Evolutionary conservation across 2,329 filamentous ascomycete genomes (phyloP).

Genomic region (Dactylella cylindrospora): DNA sequence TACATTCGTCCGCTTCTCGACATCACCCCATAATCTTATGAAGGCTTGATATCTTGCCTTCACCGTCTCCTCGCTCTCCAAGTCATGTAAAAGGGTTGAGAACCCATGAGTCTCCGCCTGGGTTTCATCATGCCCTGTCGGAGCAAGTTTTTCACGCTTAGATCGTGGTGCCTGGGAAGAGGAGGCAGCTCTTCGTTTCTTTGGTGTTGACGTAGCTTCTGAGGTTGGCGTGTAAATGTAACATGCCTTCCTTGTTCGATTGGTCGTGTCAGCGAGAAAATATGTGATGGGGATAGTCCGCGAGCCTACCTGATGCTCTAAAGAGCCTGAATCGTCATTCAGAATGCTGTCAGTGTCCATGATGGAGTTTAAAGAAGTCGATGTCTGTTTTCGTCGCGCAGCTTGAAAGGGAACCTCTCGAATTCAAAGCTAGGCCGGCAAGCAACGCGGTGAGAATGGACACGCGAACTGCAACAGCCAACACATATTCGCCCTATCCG

Average conservation of each 20-base stretch:
- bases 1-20: conserved; percentile 66
- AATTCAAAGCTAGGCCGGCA: conserved; percentile 16
- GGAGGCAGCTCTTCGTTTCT: conserved; percentile 50
- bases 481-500: no score
- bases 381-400: conserved; percentile 20
- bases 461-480: conserved; percentile 32
- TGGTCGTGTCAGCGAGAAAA: conserved; percentile 18
- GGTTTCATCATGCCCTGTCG: conserved; percentile 19
- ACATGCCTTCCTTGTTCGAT: conserved; percentile 49
- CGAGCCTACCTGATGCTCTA: conserved; percentile 42
- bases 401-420: conserved; percentile 40
- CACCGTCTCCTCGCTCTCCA: conserved; percentile 58
- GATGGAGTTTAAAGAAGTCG: not conserved
- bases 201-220: conserved; percentile 49
- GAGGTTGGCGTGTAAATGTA: conserved; percentile 51
- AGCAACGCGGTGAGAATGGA: not conserved
- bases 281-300: conserved; percentile 10
- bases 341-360: conserved; percentile 40
- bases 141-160: conserved; percentile 44
- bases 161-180: conserved; percentile 25
- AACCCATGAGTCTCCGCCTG: conserved; percentile 51
- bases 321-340: conserved; percentile 31
- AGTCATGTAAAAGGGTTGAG: conserved; percentile 60
- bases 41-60: conserved; percentile 63
- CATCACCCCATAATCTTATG: conserved; percentile 64